Evolutionary conservation across 345 rosid species (phyloP).

Genomic region (Garcia nutans): DNA sequence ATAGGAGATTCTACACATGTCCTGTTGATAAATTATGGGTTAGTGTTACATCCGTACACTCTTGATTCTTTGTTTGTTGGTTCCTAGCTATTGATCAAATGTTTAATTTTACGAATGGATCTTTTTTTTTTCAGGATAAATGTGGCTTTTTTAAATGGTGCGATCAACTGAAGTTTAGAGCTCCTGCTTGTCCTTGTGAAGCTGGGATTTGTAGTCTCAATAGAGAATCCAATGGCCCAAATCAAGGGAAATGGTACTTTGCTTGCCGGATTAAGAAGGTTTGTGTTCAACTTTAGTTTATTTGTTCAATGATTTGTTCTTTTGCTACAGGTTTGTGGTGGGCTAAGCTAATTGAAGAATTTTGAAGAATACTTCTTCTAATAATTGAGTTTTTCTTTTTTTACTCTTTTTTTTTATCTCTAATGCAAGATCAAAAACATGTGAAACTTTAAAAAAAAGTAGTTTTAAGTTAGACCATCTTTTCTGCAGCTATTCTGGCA

Average conservation of each 20-base stretch:
- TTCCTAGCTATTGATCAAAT: too few relatives aligned
- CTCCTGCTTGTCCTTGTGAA: constrained; percentile 28
- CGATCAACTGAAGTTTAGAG: background rate
- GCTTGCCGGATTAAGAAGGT: constrained; percentile 31
- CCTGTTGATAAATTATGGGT: background rate
- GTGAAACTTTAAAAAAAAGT: too few relatives aligned
- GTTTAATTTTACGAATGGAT: too few relatives aligned
- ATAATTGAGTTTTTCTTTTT: too few relatives aligned
- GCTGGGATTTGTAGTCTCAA: constrained; percentile 16
- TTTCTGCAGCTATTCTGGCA: background rate
- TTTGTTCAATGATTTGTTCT: too few relatives aligned
- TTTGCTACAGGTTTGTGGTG: background rate
- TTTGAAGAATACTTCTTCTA: too few relatives aligned
- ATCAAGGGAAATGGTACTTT: constrained; percentile 21
- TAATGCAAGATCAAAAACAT: too few relatives aligned
- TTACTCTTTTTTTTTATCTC: too few relatives aligned
- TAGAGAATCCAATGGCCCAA: background rate
- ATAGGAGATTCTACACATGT: constrained; percentile 19
- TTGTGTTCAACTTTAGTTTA: background rate
- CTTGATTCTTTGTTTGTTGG: background rate
- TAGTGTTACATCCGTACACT: background rate
- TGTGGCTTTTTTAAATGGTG: constrained; percentile 19
- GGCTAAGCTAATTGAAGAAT: background rate
- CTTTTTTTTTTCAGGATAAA: background rate
- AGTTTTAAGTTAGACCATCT: background rate